These are phyloP conservation scores for Cynanchum wilfordii DNA, from an alignment of 257 asterid genomes.

Conservation along the genomic window DNA sequence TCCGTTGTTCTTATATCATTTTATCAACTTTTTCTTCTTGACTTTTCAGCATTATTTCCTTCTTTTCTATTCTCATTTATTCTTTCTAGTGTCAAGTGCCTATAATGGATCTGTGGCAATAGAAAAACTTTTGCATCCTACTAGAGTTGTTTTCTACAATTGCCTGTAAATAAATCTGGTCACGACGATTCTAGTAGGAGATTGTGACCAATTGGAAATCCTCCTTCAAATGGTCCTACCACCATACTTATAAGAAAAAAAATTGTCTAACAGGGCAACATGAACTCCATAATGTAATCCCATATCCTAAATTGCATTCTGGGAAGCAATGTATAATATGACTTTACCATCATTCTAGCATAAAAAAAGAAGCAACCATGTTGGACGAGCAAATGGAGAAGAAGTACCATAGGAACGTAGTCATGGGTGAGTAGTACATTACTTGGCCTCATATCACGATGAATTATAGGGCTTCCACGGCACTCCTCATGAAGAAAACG, in stretches of 20 bases:
- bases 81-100: background rate
- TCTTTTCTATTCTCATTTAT: background rate
- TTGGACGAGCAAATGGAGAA: background rate
- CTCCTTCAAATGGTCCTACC: background rate
- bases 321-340: background rate
- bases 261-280: background rate
- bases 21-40: background rate
- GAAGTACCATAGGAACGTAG: slow-evolving; percentile 66
- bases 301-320: background rate
- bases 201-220: background rate
- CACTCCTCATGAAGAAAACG: slow-evolving; percentile 82
- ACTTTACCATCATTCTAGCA: background rate
- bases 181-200: background rate
- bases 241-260: background rate
- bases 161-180: background rate
- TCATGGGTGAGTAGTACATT: slow-evolving; percentile 71
- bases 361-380: background rate
- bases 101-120: background rate
- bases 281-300: background rate
- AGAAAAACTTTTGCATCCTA: background rate
- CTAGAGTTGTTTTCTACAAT: background rate
- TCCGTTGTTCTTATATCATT: background rate
- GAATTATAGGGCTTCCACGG: slow-evolving; percentile 82
- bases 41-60: background rate
- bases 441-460: slow-evolving; percentile 76